A percentile compares a stretch with the other conserved stretches of the same genome.
Conservation (phyloP, 805 yeast species). For the Lipomyces spencermartinsiae region DNA sequence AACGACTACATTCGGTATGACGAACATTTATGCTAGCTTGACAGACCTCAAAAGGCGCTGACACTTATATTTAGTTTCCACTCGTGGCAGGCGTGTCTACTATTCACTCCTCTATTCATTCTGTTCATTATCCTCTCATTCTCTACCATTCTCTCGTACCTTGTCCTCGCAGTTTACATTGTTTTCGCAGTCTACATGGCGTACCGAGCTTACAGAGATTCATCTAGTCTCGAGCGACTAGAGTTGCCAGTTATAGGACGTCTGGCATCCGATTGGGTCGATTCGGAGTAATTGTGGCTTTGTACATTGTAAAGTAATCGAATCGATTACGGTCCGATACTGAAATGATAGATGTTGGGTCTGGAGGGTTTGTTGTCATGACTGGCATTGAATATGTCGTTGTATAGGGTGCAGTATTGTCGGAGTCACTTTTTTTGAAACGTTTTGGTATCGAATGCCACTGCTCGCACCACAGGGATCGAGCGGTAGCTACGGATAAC, state of each 20-base stretch:
- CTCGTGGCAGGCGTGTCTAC: conserved; percentile 38
- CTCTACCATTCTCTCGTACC: conserved; percentile 36
- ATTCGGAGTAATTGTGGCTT: conserved; percentile 26
- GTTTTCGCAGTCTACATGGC: conserved; percentile 30
- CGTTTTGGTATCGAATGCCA: neutral
- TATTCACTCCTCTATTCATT: conserved; percentile 36
- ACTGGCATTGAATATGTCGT: neutral
- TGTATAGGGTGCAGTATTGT: neutral
- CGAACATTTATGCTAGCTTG: neutral
- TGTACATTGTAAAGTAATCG: neutral
- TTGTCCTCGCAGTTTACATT: conserved; percentile 32
- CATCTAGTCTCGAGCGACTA: conserved; percentile 32
- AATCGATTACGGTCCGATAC: neutral
- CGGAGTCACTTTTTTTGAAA: neutral
- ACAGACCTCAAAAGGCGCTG: neutral
- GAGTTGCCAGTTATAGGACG: conserved; percentile 37
- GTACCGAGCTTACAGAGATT: conserved; percentile 32
- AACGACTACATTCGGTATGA: conserved; percentile 37
- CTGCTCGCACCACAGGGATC: neutral
- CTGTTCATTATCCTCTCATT: conserved; percentile 36
- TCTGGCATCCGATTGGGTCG: conserved; percentile 38
- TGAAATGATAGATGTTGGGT: neutral
- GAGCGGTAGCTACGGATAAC: neutral
- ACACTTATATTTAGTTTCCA: conserved; percentile 27
- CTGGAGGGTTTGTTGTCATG: neutral